phyloP scores from a whole-genome alignment of 768 basidiomycete genomes.

The Ramaria sp. region DNA sequence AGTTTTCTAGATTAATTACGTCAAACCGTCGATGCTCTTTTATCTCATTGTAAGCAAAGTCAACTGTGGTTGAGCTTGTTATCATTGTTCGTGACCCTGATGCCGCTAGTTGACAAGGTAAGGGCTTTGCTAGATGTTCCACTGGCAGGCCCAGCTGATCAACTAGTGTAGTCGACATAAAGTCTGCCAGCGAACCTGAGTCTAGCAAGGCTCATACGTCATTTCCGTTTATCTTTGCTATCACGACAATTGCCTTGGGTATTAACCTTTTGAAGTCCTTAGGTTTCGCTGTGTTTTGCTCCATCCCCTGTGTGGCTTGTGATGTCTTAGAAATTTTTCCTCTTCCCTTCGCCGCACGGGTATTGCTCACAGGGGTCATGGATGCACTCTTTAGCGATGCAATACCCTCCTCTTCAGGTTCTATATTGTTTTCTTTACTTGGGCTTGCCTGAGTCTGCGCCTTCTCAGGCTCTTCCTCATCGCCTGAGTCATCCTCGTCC shows the following conservation, averaged over 20 bases:
- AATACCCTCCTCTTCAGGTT: too few species aligned
- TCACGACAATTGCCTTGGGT: slow-evolving; percentile 4
- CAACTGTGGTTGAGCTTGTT: slow-evolving; percentile 17
- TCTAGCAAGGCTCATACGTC: slow-evolving; percentile 9
- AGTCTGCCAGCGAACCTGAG: slow-evolving; percentile 12
- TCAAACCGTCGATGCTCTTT: slow-evolving; percentile 23
- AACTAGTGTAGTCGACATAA: slow-evolving; percentile 7
- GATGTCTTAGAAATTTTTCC: too few species aligned
- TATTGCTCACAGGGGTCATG: too few species aligned
- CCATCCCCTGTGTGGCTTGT: too few species aligned
- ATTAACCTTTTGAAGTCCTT: neutral
- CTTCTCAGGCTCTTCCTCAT: too few species aligned
- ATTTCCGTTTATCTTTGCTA: slow-evolving; percentile 7
- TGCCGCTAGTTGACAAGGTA: slow-evolving; percentile 29
- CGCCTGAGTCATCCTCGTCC: too few species aligned
- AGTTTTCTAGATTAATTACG: slow-evolving; percentile 27
- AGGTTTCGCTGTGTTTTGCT: neutral
- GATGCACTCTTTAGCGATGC: too few species aligned
- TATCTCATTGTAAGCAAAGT: slow-evolving; percentile 26
- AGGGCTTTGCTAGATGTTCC: slow-evolving; percentile 19
- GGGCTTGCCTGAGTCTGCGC: too few species aligned
- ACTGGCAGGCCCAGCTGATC: slow-evolving; percentile 21
- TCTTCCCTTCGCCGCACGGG: too few species aligned
- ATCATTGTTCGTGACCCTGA: slow-evolving; percentile 31
- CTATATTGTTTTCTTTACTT: too few species aligned